phyloP scores from a whole-genome alignment of 2,329 filamentous ascomycete species.

The Cordyceps tenuipes region DNA sequence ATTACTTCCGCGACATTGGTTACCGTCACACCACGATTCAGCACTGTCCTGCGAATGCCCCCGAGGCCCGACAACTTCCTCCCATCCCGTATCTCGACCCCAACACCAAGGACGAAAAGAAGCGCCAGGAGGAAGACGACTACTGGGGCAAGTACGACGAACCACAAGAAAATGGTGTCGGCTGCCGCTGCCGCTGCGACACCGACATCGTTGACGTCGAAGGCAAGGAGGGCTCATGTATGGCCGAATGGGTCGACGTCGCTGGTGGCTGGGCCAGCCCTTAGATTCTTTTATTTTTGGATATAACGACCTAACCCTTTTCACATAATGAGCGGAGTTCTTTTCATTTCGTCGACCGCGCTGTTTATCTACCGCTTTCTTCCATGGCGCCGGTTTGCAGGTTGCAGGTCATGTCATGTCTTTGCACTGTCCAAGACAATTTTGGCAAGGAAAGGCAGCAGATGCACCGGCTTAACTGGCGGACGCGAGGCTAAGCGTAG shows the following conservation, averaged over 20 bases:
- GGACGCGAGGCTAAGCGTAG: background rate
- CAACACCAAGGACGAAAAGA: conserved; percentile 73
- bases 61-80: conserved; percentile 66
- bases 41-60: conserved; percentile 94
- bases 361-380: background rate
- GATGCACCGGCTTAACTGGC: background rate
- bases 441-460: background rate
- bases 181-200: conserved; percentile 92
- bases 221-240: conserved; percentile 91
- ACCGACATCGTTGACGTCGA: conserved; percentile 97
- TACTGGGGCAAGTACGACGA: conserved; percentile 89
- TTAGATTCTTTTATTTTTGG: conserved; percentile 20
- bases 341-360: background rate
- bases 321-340: conserved; percentile 11
- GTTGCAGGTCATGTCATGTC: no score
- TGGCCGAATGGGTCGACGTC: conserved; percentile 94
- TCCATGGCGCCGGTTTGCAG: background rate
- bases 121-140: conserved; percentile 82
- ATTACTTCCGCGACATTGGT: conserved; percentile 98
- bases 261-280: conserved; percentile 78
- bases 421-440: background rate
- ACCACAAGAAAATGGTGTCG: conserved; percentile 90
- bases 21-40: conserved; percentile 98
- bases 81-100: conserved; percentile 72
- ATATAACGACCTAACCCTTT: conserved; percentile 9